Base-by-base conservation (phyloP, 75 land plant genomes). In the Pseudotsuga menziesii region DNA sequence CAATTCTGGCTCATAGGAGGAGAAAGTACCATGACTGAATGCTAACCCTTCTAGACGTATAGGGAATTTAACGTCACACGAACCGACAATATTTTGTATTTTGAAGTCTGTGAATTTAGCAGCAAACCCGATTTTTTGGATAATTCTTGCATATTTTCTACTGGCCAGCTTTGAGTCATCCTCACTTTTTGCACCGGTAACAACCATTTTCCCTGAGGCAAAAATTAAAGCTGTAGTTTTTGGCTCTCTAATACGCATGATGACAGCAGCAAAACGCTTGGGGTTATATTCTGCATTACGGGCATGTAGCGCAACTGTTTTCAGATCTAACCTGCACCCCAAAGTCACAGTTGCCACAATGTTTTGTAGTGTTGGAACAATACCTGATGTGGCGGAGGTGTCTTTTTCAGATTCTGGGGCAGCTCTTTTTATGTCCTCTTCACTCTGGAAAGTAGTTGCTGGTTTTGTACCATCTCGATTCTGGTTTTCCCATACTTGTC, bases 41-140 rank as follows among this genome's bases (percentile, higher is more conserved):
- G 91, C 89, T 76, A 93, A 86, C 16, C 91, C 91, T 82, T 95
- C 98, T 56, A 95, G 85, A 32, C 95, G 91, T 48, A 95, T 93
- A 2, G 94, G 92, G 77, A 95, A 95, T 61, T 93, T 93, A 71
- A 93, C 96, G 80, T 93, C 98, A 80, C 96, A 93, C 0, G 98
- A 93, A 27, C 90, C 92, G 74, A 90, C 93, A 57, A 94, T 94
- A 76, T 94, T 94, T 80, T 94, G 97, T 69, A 92, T 92, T 80
- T 92, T 94, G 80, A 94, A 94, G 25, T 94, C 92, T 94, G 91
- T 91, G 54, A 96, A 93, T 66, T 91, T 89, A 2, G 96, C 96
- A 56, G 90, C 85, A 82, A 93, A 96, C 1, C 97, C 96, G 66
- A 93, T 88, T 84, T 96, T 96, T 63, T 96, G 94, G 57, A 96